These are phyloP conservation scores for Candida qinlingensis DNA, from an alignment of 805 yeast species.

Conservation along the genomic window DNA sequence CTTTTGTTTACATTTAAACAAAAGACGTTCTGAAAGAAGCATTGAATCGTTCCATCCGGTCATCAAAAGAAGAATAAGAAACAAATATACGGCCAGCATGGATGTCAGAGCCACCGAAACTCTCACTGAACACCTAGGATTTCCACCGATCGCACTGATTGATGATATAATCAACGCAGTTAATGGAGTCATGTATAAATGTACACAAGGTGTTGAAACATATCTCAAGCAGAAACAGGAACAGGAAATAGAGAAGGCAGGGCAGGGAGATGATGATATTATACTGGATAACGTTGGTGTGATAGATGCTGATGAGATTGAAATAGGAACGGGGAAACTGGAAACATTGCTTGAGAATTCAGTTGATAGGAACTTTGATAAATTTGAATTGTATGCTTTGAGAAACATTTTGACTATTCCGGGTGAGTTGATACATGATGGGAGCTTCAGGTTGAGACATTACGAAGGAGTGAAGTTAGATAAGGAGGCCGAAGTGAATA, in stretches of 20 bases:
- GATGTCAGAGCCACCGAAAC: conserved; percentile 36
- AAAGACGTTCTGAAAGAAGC: no score
- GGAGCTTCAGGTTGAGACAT: conserved; percentile 64
- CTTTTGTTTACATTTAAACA: no score
- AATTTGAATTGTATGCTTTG: conserved; percentile 74
- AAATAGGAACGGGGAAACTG: conserved; percentile 72
- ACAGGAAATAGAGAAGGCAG: background rate
- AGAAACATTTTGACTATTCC: conserved; percentile 76
- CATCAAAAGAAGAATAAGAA: background rate
- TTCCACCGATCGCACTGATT: conserved; percentile 73
- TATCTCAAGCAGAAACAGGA: conserved; percentile 39
- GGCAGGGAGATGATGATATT: conserved; percentile 3
- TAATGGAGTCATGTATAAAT: conserved; percentile 75
- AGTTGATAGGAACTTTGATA: conserved; percentile 80
- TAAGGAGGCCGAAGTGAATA: conserved; percentile 14
- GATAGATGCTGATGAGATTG: conserved; percentile 39
- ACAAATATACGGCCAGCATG: background rate
- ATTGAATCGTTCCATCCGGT: no score
- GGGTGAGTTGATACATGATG: conserved; percentile 37
- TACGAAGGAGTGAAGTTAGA: conserved; percentile 46
- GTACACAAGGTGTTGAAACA: conserved; percentile 72
- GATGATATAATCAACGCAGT: conserved; percentile 89
- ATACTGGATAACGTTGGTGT: conserved; percentile 24
- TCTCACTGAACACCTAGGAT: conserved; percentile 82
- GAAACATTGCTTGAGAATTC: conserved; percentile 71